Conservation (phyloP, 495 filamentous ascomycete species). For the Aeminium ludgeri region DNA sequence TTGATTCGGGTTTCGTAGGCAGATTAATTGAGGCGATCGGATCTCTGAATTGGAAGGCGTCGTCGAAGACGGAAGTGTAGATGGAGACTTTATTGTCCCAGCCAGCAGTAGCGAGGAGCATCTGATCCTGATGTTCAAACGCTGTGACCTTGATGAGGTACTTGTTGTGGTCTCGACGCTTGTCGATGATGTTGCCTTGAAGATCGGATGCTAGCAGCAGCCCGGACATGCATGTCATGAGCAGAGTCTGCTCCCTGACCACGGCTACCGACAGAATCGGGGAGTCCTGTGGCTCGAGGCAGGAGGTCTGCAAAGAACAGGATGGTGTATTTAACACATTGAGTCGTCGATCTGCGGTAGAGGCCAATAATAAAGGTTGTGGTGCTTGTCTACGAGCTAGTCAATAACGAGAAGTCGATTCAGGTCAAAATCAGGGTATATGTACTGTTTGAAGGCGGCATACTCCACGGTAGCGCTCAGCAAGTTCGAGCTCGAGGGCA, state of each 20-base stretch:
- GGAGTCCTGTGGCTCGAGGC: conserved; percentile 35
- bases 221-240: conserved; percentile 50
- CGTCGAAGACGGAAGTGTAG: conserved; percentile 27
- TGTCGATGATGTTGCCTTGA: conserved; percentile 27
- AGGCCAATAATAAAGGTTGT: conserved; percentile 21
- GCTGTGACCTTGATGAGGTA: conserved; percentile 41
- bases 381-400: not conserved
- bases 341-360: conserved; percentile 37
- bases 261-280: conserved; percentile 38
- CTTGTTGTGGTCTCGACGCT: conserved; percentile 42
- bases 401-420: too few species aligned
- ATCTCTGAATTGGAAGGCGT: conserved; percentile 13
- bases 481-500: conserved; percentile 37
- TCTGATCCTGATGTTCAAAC: conserved; percentile 18
- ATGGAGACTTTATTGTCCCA: conserved; percentile 46
- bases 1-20: conserved; percentile 44
- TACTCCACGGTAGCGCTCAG: conserved; percentile 34
- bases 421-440: too few species aligned
- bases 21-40: conserved; percentile 35
- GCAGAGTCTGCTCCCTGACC: conserved; percentile 21
- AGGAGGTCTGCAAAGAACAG: conserved; percentile 18
- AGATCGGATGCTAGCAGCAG: conserved; percentile 32
- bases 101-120: conserved; percentile 44
- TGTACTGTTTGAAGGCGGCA: too few species aligned
- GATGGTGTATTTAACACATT: conserved; percentile 28